These are phyloP conservation scores for Globisporangium camurandrum DNA, from an alignment of 352 stramenopile genomes.

Conservation along the genomic window DNA sequence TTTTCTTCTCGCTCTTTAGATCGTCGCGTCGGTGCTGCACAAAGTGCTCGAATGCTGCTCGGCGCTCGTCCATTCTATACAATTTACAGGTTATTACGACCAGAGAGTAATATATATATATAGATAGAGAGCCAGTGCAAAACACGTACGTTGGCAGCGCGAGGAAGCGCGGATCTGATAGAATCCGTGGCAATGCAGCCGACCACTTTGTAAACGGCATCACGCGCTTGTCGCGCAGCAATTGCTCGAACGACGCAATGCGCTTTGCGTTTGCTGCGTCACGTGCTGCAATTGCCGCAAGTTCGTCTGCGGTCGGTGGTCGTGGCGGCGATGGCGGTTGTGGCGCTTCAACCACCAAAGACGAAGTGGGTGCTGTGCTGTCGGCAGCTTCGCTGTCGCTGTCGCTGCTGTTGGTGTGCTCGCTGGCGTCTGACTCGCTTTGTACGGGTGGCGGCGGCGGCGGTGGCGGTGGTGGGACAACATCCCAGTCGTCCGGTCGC, in stretches of 20 bases:
- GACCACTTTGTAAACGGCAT: conserved; percentile 83
- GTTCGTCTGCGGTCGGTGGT: conserved; percentile 14
- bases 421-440: neutral
- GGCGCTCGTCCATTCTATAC: conserved; percentile 66
- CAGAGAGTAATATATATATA: too few relatives aligned
- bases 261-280: conserved; percentile 35
- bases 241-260: conserved; percentile 52
- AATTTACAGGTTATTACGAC: conserved; percentile 2
- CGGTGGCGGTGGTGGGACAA: conserved; percentile 18
- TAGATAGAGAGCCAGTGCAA: neutral
- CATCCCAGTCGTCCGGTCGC: conserved; percentile 53
- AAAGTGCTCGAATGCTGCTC: conserved; percentile 76
- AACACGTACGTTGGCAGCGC: conserved; percentile 38
- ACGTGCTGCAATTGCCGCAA: conserved; percentile 18
- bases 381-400: conserved; percentile 1
- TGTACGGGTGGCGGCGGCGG: conserved; percentile 10
- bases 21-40: conserved; percentile 65
- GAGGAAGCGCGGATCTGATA: conserved; percentile 63
- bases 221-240: conserved; percentile 80
- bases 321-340: neutral
- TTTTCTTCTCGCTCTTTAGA: conserved; percentile 70
- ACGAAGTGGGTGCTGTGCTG: neutral
- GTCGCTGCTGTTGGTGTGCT: neutral
- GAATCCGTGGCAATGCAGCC: conserved; percentile 66
- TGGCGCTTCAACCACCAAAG: conserved; percentile 18